Evolutionary conservation across 371 early-diverging fungal genomes (phyloP).

Genomic region (Phascolomyces articulosus): DNA sequence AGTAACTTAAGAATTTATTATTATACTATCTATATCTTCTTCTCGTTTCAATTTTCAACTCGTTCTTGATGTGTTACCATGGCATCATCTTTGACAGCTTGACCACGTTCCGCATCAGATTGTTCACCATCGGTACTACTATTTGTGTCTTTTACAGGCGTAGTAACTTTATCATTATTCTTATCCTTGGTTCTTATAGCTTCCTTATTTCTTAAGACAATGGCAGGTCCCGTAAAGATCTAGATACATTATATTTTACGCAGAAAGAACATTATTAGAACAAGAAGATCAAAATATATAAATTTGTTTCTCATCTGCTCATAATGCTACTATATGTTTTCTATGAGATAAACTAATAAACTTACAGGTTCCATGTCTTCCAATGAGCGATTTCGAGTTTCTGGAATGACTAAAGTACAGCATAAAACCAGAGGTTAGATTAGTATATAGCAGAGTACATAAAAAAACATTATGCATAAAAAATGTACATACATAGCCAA

Average conservation of each 20-base stretch:
- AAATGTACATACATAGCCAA: constrained; percentile 26
- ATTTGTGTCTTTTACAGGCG: not conserved
- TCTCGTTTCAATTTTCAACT: not conserved
- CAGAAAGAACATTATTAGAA: too few species aligned
- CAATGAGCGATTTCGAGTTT: constrained; percentile 63
- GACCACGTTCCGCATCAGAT: not conserved
- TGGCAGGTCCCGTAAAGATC: not conserved
- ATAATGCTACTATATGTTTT: too few species aligned
- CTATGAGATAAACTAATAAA: too few species aligned
- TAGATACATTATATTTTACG: too few species aligned
- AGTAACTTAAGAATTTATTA: too few species aligned
- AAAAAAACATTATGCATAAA: too few species aligned
- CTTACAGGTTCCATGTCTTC: constrained; percentile 58
- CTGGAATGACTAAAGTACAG: constrained; percentile 52
- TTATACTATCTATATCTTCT: not conserved
- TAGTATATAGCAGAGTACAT: too few species aligned
- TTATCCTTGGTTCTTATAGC: not conserved
- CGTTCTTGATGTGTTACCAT: constrained; percentile 1
- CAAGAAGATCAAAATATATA: too few species aligned
- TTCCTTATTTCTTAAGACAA: not conserved
- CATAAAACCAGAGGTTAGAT: too few species aligned
- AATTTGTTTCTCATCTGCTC: too few species aligned
- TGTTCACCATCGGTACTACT: not conserved
- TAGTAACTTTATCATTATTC: not conserved
- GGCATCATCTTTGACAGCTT: not conserved